Evolutionary conservation across 257 asterid species (phyloP), one percentile per base, ranked within the genome.

Genomic region (Solanum virginianum): DNA sequence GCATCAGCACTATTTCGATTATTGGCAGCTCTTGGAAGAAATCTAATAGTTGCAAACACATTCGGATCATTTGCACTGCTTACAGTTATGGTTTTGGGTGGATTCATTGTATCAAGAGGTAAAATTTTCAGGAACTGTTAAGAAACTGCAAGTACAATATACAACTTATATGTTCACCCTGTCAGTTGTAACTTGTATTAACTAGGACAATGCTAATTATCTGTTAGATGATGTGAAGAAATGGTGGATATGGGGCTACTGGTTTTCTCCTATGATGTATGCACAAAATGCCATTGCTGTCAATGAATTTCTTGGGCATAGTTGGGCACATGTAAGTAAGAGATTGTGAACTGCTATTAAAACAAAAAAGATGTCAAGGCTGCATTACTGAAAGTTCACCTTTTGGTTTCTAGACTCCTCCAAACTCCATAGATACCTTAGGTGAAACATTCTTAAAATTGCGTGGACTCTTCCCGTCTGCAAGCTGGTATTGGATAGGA

Each of bases 401-500:
- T 74, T n/a, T 59, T 84, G 70, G 36, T 51, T 81, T 84, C 85
- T 87, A 93, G 95, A 57, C 89, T 85, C 92, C 88, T 29, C 82
- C 92, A 20, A 88, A 87, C 87, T 72, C 92, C 15, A 87, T 91
- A 49, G 91, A 92, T 75, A 8, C 97, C 55, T 82, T 92, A 16
- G 98, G 97, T 15, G 18, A 89, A 66, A 29, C 87, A 6, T 72
- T 92, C 62, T 80, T 94, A 66, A 93, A 87, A 84, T 80, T 93
- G 10, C 85, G 91, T 26, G 97, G 96, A 39, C 12, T 91, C 62
- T 91, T 92, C 65, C 86, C 90, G 16, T 94, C 90, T 54, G 91
- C 88, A 9, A 86, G 80, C 29, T 93, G 95, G 98, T 93, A 94
- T 81, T 95, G 97, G 96, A 91, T 93, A 49, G 95, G 98, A 53